Evolutionary conservation across 306 rosid genomes (phyloP), one percentile per base, ranked within the genome.

Genomic region (Aeschynomene evenia): DNA sequence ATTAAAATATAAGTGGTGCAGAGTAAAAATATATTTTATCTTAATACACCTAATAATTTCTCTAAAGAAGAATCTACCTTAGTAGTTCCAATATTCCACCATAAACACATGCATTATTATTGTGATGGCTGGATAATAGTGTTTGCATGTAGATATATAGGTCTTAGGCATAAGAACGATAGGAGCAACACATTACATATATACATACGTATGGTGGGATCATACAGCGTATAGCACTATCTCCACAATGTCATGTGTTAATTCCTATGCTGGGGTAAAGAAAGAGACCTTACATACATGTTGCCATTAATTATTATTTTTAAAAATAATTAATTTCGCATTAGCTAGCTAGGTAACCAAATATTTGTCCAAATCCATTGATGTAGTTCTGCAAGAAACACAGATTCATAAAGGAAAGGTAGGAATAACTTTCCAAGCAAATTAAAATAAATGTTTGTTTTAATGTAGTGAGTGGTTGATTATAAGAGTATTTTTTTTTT

Each of bases 261-360:
- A 28, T 28, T 28, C 21, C 34, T 6, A 18, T n/a, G n/a, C n/a
- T n/a, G 22, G 45, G 26, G 16, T 7, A 6, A 19, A 68, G 20
- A 42, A 43, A 48, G 68, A 9, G 63, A 68, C 55, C 5, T 14
- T 11, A 11, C 57, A 34, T 65, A 18, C 24, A 57, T 18, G 46
- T 59, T 56, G 28, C 36, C 48, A 21, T 11, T 52, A 76, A 77
- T 69, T 69, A 29, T 2, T 21, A 11, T 62, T 61, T 61, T 69
- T 62, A 66, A 68, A 31, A 40, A 13, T 52, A 20, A 29, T 18
- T 52, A 20, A 29, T 18, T 28, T 68, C 9, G 58, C 80, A 76
- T n/a, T n/a, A n/a, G n/a, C 75, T 37, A 24, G 4, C 19, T 16
- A 45, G 9, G 22, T 14, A 21, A 14, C 7, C 55, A 4, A 29